Conservation (phyloP, 371 early-diverging fungal genomes). For the Mucor ambiguus region DNA sequence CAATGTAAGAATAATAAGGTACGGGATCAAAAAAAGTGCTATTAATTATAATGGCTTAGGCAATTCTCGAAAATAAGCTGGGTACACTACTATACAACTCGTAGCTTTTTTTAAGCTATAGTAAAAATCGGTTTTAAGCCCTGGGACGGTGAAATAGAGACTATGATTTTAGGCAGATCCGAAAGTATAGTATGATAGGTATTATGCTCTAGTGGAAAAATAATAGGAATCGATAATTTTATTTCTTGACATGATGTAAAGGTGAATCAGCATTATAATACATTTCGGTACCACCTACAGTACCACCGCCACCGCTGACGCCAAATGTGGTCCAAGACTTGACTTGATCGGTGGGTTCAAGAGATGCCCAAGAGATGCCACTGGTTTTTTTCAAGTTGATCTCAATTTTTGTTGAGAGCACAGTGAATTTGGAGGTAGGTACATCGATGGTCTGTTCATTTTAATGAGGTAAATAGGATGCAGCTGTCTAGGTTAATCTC, state of each 20-base stretch:
- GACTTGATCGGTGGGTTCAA: slow-evolving; percentile 71
- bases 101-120: too few species aligned
- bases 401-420: slow-evolving; percentile 88
- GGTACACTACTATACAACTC: too few species aligned
- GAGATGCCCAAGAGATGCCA: slow-evolving; percentile 85
- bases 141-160: too few species aligned
- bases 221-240: neutral
- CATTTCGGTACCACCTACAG: slow-evolving; percentile 63
- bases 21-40: too few species aligned
- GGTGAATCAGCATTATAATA: slow-evolving; percentile 37
- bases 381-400: slow-evolving; percentile 82
- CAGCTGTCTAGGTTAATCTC: slow-evolving; percentile 4
- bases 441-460: slow-evolving; percentile 68
- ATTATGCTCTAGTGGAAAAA: neutral
- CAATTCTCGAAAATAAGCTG: too few species aligned
- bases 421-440: slow-evolving; percentile 65
- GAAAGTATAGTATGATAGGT: too few species aligned
- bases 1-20: too few species aligned
- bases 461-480: neutral
- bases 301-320: slow-evolving; percentile 60
- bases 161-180: too few species aligned
- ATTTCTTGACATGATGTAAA: slow-evolving; percentile 18
- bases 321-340: slow-evolving; percentile 89
- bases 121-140: too few species aligned
- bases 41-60: too few species aligned